Evolutionary conservation across 1,284 basidiomycete species (phyloP), one percentile per base, ranked within the genome.

Genomic region (Exsudoporus floridanus): DNA sequence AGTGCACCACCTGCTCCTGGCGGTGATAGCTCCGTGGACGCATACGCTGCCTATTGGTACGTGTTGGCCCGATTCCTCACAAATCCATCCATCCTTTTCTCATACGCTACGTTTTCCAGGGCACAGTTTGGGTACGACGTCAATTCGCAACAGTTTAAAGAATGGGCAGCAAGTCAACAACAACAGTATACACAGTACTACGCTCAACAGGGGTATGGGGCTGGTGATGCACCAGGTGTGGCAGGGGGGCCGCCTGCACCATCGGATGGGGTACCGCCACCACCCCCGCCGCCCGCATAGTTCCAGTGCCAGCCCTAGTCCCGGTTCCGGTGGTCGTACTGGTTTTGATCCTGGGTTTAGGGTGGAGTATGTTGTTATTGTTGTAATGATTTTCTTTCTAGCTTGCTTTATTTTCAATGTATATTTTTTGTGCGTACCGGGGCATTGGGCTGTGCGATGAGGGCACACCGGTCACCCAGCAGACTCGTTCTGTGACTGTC

Each of bases 101-200:
- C 14, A 41, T 35, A 19, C 9, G 5, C 37, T 25, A 41, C 9
- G 42, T 42, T 35, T 23, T 40, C 34, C 58, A 91, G 90, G 88
- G 88, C 91, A 53, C 85, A 88, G 14, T 92, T 92, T 66, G 92
- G 92, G 9, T 94, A 94, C 70, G 91, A 94, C 64, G 88, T 94
- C 59, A 92, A 91, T 63, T 86, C 88, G 4, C 67, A 80, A 3
- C 79, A 90, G 62, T 91, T 91, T 70, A 90, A 90, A 64, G 81
- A 88, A 64, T 91, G 89, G 88, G 80, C 82, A 35, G 79, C 83
- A 4, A 76, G 75, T 52, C 85, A 87, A 60, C 81, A 85, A 61
- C 77, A 82, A 53, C 86, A 89, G 60, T 89, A 90, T 60, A 77
- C 75, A 12, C 84, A 88, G 56, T 89, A 88, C 66, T 90, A 90